Base-by-base conservation (phyloP, 2,329 filamentous ascomycete species). In the Exophiala mesophila region DNA sequence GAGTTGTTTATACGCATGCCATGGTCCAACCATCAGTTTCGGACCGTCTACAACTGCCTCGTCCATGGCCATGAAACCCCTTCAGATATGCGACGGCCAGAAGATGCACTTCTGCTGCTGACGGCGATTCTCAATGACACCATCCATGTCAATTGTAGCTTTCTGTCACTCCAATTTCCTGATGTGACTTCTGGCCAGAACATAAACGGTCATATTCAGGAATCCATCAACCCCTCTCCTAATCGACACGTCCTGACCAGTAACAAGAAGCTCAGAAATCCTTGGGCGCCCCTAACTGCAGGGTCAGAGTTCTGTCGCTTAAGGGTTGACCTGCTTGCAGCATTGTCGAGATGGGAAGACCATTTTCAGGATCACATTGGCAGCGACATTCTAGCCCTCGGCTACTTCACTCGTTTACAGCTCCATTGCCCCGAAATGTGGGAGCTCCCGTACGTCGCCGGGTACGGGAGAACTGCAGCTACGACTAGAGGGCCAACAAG, bases 1-100 rank as follows among this genome's bases (percentile, higher is more conserved):
- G 32, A 34, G 16, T 17, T 34, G 4, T 34, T 34, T 18, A 34
- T 34, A 10, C n/a, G 32, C 17, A 34, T 34, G 32, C 32, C 32
- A 19, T 34, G 15, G 5, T 34, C 32, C 7, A 15, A 6, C 12
- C 17, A 34, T 17, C 15, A 34, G 12, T 34, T 34, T 17, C 17
- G n/a, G 7, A 15, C 15, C 5, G 20, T 34, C 4, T 34, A 34
- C 20, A 18, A 19, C 6, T 34, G 13, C n/a, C 32, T 34, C n/a
- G 7, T 34, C 6, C 18, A 15, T 6, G 32, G 32, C 12, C 6
- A 18, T 19, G 17, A 6, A 19, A 17, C 20, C 9, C 32, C 32
- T 17, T 19, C 13, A 12, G 32, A 34, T n/a, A 6, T 34, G 6
- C 17, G 6, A 7, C 7, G 15, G 4, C 13, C 7, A 6, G 32